Percentiles rank a stretch among this genome's conserved stretches.
Conservation (phyloP, 768 basidiomycete genomes). For the Nidularia pulvinata region DNA sequence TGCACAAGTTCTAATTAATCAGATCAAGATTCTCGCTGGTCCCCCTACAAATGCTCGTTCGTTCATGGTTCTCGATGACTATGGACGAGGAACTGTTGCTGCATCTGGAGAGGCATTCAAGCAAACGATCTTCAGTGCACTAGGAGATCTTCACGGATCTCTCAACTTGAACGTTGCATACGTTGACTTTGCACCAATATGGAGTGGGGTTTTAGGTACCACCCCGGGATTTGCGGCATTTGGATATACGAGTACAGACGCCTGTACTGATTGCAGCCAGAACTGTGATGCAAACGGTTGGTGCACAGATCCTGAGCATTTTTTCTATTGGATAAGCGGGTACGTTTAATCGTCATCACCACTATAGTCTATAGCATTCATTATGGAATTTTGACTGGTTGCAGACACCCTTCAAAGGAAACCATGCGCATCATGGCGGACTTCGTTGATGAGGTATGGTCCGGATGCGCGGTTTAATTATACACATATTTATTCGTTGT, state of each 20-base stretch:
- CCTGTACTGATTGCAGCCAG: conserved; percentile 23
- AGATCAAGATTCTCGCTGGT: conserved; percentile 41
- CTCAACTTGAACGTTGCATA: conserved; percentile 38
- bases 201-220: conserved; percentile 43
- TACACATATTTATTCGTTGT: too few species aligned
- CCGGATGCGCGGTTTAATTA: too few species aligned
- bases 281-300: conserved; percentile 25
- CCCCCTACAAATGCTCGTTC: conserved; percentile 49
- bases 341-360: conserved; percentile 14
- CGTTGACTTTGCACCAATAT: conserved; percentile 46
- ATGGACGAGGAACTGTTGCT: conserved; percentile 41
- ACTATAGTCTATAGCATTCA: background rate
- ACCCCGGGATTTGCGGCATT: conserved; percentile 45
- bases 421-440: conserved; percentile 54
- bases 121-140: conserved; percentile 40
- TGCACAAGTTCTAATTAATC: conserved; percentile 37
- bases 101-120: conserved; percentile 45
- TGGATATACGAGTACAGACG: conserved; percentile 40
- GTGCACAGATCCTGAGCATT: conserved; percentile 43
- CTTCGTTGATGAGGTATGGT: conserved; percentile 9
- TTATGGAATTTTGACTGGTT: background rate
- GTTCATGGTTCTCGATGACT: conserved; percentile 49
- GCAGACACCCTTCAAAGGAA: conserved; percentile 49
- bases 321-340: conserved; percentile 55
- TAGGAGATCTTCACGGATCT: conserved; percentile 27